Base-by-base conservation (phyloP, 371 early-diverging fungal genomes). In the Mucor plumbeus region DNA sequence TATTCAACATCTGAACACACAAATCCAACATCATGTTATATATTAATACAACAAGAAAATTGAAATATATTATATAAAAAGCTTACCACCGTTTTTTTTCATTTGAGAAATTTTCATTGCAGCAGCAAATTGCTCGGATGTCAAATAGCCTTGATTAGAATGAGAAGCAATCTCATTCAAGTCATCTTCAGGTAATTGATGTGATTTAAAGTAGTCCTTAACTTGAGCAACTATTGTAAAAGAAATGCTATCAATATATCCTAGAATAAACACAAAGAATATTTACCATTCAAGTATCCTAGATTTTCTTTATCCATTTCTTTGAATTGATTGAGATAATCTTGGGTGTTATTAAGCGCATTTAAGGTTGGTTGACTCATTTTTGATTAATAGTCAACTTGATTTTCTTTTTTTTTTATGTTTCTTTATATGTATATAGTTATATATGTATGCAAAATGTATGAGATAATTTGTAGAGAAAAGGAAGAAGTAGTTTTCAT, bases 291-390 rank as follows among this genome's bases (percentile, higher is more conserved):
- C 31, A 53, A 31, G 31, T 53, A 53, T 31, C 53, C 53, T 31
- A 53, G 19, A 10, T 53, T 26, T 7, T 53, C 6, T 31, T 13
- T 53, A 31, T 53, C 53, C 53, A 53, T 13, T 1, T 13, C 13
- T 31, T 31, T 53, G 14, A 53, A 53, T 31, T 31, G 13, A 53
- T 31, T 53, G 31, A 53, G 14, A 53, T 53, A 31, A 13, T 6
- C 14, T 31, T 53, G 31, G 11, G 53, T 13, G 53, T 31, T 53
- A 21, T 53, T 53, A 31, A 53, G 31, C 31, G 53, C 53, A 31
- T 53, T 53, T 26, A 53, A 31, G 31, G 31, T 53, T 19, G 53
- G 26, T 53, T 53, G 53, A 53, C 31, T 53, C 53, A 53, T 53
- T 4, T 13, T 53, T 8, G 1, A 26, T 21, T 21, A 5, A 13